phyloP scores from a whole-genome alignment of 306 rosid species.

The Acacia melanoxylon region DNA sequence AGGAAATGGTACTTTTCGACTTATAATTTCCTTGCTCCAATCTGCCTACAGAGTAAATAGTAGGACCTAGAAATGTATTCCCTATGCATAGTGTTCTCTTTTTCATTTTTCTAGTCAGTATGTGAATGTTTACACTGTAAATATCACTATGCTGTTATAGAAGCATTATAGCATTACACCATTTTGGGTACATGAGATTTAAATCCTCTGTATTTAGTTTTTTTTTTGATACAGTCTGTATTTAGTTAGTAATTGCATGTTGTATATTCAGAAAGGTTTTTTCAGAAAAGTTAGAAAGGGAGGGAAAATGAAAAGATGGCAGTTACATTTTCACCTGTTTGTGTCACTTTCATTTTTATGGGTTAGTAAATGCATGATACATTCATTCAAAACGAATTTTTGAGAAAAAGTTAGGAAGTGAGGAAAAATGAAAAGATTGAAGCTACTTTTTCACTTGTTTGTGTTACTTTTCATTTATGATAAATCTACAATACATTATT shows the following conservation, averaged over 20 bases:
- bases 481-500: too few species aligned
- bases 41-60: neutral
- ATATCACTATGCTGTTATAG: neutral
- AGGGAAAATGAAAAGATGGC: neutral
- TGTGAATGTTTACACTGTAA: neutral
- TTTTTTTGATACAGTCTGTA: too few species aligned
- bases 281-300: neutral
- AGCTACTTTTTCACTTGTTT: neutral
- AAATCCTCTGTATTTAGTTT: neutral
- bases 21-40: neutral
- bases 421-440: neutral
- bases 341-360: neutral
- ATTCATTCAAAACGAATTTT: neutral
- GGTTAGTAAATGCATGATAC: neutral
- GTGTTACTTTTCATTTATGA: neutral
- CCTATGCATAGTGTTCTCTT: neutral
- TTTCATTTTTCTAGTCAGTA: neutral
- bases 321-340: neutral
- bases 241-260: neutral
- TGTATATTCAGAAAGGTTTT: neutral
- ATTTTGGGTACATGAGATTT: neutral
- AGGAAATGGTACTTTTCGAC: conserved; percentile 35
- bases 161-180: neutral
- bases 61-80: neutral
- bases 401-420: neutral